Base-by-base conservation (phyloP, 2,329 filamentous ascomycete species). In the Coniochaeta sp. region DNA sequence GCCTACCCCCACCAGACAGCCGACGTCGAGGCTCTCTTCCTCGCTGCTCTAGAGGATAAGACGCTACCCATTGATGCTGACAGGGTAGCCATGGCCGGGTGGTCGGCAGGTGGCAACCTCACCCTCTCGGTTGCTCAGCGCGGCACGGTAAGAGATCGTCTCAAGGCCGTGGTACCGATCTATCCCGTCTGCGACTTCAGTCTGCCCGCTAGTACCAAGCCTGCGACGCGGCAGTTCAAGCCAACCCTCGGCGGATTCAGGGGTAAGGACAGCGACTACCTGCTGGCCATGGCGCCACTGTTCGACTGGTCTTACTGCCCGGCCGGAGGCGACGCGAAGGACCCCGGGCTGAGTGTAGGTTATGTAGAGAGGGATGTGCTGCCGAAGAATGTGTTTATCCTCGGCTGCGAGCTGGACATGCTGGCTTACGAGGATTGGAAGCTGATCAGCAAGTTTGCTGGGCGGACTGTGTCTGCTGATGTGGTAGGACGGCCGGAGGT, bases 31-130 rank as follows among this genome's bases (percentile, higher is more conserved):
- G 71, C 71, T 0, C 64, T 77, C 18, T 65, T 68, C 52, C 55
- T 63, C 18, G 69, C 69, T 9, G 63, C 74, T 10, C 65, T 79
- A 9, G 59, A 62, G 6, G 75, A 80, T 60, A 26, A 58, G 0
- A 58, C 63, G 0, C 67, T 81, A 0, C 74, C 74, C 3, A 68
- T 79, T 55, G 74, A 80, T 60, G 56, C 59, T 7, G 50, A 56
- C 2, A 62, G 63, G 20, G 65, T 78, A 4, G 68, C 69, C 0
- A 54, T 80, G 1, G 69, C 64, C 1, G 77, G 77, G 9, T 79
- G 75, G 62, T 76, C 73, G 30, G 76, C 77, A 0, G 77, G 78
- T 24, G 78, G 70, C 2, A 79, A 77, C 57, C 64, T 81, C 1
- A 58, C 70, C 1, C 62, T 79, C 1, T 61, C 66, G 6, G 69